phyloP scores from a whole-genome alignment of 805 yeast genomes.

The Candida ascalaphidarum region DNA sequence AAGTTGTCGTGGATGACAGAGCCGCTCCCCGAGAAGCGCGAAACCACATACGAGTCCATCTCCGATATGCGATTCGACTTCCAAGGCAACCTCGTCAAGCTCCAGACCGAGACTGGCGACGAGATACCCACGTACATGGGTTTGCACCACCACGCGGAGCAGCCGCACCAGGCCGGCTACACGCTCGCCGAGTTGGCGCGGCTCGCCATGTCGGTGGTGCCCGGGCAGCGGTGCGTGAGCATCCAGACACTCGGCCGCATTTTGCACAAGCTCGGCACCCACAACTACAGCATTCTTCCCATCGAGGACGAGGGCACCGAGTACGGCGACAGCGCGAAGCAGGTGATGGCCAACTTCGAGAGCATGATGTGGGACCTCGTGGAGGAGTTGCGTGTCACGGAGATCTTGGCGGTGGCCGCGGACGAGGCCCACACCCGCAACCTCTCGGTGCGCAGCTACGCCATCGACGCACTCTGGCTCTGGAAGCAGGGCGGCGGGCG shows the following conservation, averaged over 20 bases:
- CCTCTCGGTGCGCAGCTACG: constrained; percentile 71
- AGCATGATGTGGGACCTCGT: constrained; percentile 64
- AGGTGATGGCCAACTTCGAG: constrained; percentile 30
- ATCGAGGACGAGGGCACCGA: constrained; percentile 32
- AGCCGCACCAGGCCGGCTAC: constrained; percentile 88
- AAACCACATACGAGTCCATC: constrained; percentile 43
- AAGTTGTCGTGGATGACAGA: constrained; percentile 91
- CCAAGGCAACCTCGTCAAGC: constrained; percentile 63
- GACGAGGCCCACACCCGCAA: constrained; percentile 57
- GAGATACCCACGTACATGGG: constrained; percentile 53
- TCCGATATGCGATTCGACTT: constrained; percentile 83
- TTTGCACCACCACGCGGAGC: constrained; percentile 84
- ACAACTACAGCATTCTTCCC: constrained; percentile 46
- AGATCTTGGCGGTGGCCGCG: constrained; percentile 57
- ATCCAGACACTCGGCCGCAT: constrained; percentile 84
- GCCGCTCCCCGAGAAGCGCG: constrained; percentile 34
- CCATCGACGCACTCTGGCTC: constrained; percentile 85
- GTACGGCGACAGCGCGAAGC: constrained; percentile 15
- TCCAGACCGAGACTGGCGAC: constrained; percentile 18
- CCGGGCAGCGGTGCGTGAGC: constrained; percentile 83
- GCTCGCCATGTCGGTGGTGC: constrained; percentile 65
- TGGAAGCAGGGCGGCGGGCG: constrained; percentile 57
- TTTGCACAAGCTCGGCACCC: constrained; percentile 67
- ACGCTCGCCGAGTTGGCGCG: constrained; percentile 78
- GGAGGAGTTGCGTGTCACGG: constrained; percentile 52